Evolutionary conservation across 2,329 filamentous ascomycete genomes (phyloP).

Genomic region (Aspergillus tanneri): DNA sequence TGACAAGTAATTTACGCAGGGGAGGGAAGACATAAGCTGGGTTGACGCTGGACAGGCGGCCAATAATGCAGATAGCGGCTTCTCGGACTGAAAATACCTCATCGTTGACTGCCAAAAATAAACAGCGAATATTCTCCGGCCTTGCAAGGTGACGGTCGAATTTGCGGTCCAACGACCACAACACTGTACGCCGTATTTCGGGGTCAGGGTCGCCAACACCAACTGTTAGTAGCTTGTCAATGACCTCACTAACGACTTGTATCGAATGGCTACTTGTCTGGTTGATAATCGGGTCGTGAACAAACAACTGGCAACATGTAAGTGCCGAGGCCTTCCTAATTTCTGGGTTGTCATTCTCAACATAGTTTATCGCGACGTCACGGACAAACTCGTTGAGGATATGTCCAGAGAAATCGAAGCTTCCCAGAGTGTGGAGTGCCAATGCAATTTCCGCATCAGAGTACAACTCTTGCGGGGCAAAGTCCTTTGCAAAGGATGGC

Average conservation of each 20-base stretch:
- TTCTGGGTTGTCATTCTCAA: slow-evolving; percentile 91
- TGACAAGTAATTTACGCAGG: slow-evolving; percentile 88
- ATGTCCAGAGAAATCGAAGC: slow-evolving; percentile 88
- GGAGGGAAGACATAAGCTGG: slow-evolving; percentile 98
- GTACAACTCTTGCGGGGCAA: slow-evolving; percentile 79
- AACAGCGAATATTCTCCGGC: slow-evolving; percentile 91
- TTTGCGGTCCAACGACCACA: slow-evolving; percentile 83
- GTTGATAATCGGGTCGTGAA: slow-evolving; percentile 94
- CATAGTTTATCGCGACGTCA: slow-evolving; percentile 96
- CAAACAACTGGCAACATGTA: slow-evolving; percentile 96
- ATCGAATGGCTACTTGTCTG: slow-evolving; percentile 97
- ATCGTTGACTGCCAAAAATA: slow-evolving; percentile 95
- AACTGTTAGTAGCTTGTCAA: slow-evolving; percentile 92
- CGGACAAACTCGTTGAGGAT: slow-evolving; percentile 97
- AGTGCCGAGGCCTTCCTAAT: slow-evolving; percentile 92
- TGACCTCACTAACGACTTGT: slow-evolving; percentile 95
- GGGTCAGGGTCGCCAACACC: slow-evolving; percentile 89
- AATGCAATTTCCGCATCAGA: slow-evolving; percentile 85
- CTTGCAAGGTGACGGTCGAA: slow-evolving; percentile 97
- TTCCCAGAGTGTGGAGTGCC: slow-evolving; percentile 91
- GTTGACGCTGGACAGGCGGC: slow-evolving; percentile 84
- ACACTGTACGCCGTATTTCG: slow-evolving; percentile 82
- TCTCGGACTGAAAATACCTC: slow-evolving; percentile 90
- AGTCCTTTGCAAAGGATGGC: slow-evolving; percentile 82
- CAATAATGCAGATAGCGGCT: slow-evolving; percentile 93